Evolutionary conservation across 495 filamentous ascomycete species (phyloP), one percentile per base, ranked within the genome.

Genomic region (Lophiostoma macrostomum): DNA sequence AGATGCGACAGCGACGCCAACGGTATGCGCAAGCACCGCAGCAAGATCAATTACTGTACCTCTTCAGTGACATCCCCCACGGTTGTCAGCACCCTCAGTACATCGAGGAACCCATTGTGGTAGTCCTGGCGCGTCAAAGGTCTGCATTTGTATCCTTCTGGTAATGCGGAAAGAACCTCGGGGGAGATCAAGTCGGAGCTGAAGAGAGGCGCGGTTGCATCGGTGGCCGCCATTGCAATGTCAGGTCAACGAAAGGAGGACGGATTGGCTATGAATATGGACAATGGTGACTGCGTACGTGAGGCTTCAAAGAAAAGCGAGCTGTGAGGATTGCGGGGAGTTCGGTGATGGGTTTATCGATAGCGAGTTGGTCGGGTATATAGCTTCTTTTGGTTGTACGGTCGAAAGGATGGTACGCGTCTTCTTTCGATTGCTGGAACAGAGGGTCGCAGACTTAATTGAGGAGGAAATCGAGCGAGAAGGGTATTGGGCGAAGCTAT

Each of bases 61-160:
- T 82, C 78, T 68, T 86, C 78, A 35, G 73, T 76, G 57, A 97
- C 86, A 32, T 96, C 90, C 49, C 94, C 94, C 20, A 98, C 94
- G 29, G 85, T 88, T 3, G 93, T 97, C 58, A 98, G 75, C 23
- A 96, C 90, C 11, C 88, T 82, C 42, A 98, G 80, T 49, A 90
- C 88, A 68, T 95, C 90, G 37, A 97, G 83, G 70, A 95, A 95
- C 48, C 85, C 85, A 3, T 74, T 73, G 23, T 79, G 70, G 74
- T 85, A 95, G 74, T 98, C 93, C 63, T 75, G 77, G 58, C 80
- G 79, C 58, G 82, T 82, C 46, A 96, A 71, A 1, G 94, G 85
- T 5, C 93, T 90, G 60, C 94, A 78, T 16, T 74, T 81, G 77
- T 97, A 97, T 62, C 83, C 81, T 56, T 81, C 73, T 24, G 93